Evolutionary conservation across 140 eudicot species (phyloP).

Genomic region (Anethum foeniculum): DNA sequence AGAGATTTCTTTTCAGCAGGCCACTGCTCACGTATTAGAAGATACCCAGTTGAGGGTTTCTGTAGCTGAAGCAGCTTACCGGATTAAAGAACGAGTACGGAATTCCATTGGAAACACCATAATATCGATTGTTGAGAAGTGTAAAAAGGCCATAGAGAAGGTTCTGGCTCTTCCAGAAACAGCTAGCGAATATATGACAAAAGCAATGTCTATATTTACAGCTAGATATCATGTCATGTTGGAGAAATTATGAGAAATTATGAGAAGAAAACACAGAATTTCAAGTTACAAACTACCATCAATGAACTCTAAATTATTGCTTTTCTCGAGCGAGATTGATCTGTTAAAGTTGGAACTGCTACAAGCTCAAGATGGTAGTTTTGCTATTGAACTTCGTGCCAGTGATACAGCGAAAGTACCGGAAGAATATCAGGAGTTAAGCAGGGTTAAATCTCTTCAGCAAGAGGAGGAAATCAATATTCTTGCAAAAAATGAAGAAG

Average conservation of each 20-base stretch:
- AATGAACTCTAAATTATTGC: conserved; percentile 16
- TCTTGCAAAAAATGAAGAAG: conserved; percentile 25
- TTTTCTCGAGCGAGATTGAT: conserved; percentile 17
- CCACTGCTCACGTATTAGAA: conserved; percentile 31
- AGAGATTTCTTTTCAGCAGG: conserved; percentile 33
- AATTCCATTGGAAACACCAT: conserved; percentile 18
- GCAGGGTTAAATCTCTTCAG: conserved; percentile 14
- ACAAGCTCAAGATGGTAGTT: conserved; percentile 14
- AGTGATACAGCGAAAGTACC: conserved; percentile 9
- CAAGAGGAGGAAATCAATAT: conserved; percentile 26
- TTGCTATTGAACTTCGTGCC: conserved; percentile 20
- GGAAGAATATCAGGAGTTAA: conserved; percentile 26
- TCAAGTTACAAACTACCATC: conserved; percentile 18
- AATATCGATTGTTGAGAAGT: conserved; percentile 18
- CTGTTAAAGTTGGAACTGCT: conserved; percentile 23
- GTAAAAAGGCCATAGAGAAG: conserved; percentile 29
- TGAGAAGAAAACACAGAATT: conserved; percentile 15
- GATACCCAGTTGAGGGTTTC: conserved; percentile 28
- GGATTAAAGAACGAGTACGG: conserved; percentile 25
- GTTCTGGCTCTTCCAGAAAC: conserved; percentile 26
- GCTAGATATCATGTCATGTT: no score
- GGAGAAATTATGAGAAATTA: conserved; percentile 21
- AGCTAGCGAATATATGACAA: no score
- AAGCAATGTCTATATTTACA: no score
- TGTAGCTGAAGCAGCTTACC: conserved; percentile 30